Evolutionary conservation across 2,329 filamentous ascomycete genomes (phyloP).

Genomic region (Triangularia setosa): DNA sequence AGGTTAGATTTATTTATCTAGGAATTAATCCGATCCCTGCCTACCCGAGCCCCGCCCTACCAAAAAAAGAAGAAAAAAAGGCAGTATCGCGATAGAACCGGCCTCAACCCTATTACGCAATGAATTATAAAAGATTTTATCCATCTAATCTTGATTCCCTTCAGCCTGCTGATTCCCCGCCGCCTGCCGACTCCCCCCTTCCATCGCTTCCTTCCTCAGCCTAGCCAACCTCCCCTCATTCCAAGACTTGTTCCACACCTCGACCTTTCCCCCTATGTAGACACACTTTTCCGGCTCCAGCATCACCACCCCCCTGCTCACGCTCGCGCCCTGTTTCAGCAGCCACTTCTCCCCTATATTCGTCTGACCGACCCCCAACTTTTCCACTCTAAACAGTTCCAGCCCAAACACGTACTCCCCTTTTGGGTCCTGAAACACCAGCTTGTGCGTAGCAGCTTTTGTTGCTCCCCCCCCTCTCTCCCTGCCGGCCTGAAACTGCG

Average conservation of each 20-base stretch:
- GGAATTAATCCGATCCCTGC: no score
- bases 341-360: constrained; percentile 79
- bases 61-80: no score
- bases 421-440: constrained; percentile 75
- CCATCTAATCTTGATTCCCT: no score
- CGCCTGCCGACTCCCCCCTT: no score
- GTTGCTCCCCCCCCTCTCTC: neutral
- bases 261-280: constrained; percentile 85
- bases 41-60: no score
- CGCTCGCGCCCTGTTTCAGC: constrained; percentile 58
- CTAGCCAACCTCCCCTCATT: constrained; percentile 64
- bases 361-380: constrained; percentile 60
- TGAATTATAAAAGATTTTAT: no score
- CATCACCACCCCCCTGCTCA: constrained; percentile 74
- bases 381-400: constrained; percentile 64
- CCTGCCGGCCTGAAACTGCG: neutral
- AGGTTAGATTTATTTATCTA: no score
- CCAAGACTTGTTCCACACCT: constrained; percentile 77
- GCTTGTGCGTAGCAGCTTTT: constrained; percentile 59
- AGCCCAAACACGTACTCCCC: constrained; percentile 68
- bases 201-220: constrained; percentile 52
- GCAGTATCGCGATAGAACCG: no score
- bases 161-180: no score
- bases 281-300: constrained; percentile 65
- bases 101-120: no score